A percentile compares a stretch with the other conserved stretches of the same genome.
Evolutionary conservation across 768 basidiomycete genomes (phyloP).

Genomic region (Psilocybe azurescens): DNA sequence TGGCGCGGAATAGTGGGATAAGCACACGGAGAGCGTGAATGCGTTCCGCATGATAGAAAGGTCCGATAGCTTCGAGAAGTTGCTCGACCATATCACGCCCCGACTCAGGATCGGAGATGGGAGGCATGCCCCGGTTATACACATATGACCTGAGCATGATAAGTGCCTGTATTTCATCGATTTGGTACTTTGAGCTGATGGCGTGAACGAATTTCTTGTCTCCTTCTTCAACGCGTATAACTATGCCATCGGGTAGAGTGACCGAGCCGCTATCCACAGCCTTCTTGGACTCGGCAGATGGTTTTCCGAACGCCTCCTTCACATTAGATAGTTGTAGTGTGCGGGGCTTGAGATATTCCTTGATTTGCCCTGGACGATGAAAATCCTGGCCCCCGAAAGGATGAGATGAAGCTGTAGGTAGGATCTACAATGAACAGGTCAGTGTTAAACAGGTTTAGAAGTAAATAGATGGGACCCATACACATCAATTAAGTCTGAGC

Average conservation of each 20-base stretch:
- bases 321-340: conserved; percentile 60
- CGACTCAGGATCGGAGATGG: conserved; percentile 44
- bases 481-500: conserved; percentile 78
- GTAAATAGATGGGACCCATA: conserved; percentile 36
- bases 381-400: conserved; percentile 59
- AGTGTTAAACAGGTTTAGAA: background rate
- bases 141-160: conserved; percentile 78
- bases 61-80: conserved; percentile 72
- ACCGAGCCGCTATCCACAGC: conserved; percentile 71
- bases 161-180: conserved; percentile 84
- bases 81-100: conserved; percentile 53
- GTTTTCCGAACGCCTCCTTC: conserved; percentile 69
- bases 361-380: conserved; percentile 59
- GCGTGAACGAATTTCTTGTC: conserved; percentile 70
- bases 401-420: conserved; percentile 63
- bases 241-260: conserved; percentile 68
- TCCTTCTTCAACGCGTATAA: conserved; percentile 65
- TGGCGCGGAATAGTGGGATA: conserved; percentile 77
- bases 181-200: conserved; percentile 72
- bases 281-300: conserved; percentile 69
- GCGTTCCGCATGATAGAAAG: conserved; percentile 84
- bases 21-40: conserved; percentile 72
- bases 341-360: conserved; percentile 63
- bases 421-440: conserved; percentile 45
- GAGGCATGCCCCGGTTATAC: conserved; percentile 75